Evolutionary conservation across 106 monocot species (phyloP).

Genomic region (Platanthera guangdongensis): DNA sequence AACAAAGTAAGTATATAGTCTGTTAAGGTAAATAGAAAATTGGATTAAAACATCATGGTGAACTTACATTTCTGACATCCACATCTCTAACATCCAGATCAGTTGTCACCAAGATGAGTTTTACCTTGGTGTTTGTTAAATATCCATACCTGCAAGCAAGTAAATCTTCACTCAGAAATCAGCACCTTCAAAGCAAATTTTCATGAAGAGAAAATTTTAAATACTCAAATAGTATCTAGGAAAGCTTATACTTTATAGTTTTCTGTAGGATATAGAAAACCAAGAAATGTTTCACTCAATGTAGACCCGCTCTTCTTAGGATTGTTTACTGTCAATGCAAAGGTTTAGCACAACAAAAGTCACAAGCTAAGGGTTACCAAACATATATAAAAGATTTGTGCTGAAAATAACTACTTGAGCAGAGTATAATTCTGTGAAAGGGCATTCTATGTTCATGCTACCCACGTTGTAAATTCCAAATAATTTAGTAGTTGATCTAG

Average conservation of each 20-base stretch:
- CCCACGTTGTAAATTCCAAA: too few relatives aligned
- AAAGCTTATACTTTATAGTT: constrained; percentile 89
- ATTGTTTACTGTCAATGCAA: constrained; percentile 61
- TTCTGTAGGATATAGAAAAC: constrained; percentile 88
- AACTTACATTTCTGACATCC: constrained; percentile 84
- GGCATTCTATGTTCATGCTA: too few relatives aligned
- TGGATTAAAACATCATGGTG: not conserved
- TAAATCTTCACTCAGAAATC: not conserved
- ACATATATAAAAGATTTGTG: too few relatives aligned
- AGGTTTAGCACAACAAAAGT: not conserved
- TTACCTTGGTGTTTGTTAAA: constrained; percentile 95
- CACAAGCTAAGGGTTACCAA: too few relatives aligned
- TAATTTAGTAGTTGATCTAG: too few relatives aligned
- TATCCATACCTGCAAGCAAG: constrained; percentile 70
- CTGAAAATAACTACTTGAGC: too few relatives aligned
- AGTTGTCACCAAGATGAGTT: constrained; percentile 86
- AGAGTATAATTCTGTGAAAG: too few relatives aligned
- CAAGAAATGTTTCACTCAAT: constrained; percentile 86
- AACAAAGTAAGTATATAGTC: not conserved
- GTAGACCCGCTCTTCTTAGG: constrained; percentile 87
- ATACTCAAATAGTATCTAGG: not conserved
- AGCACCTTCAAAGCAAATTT: not conserved
- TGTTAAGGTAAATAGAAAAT: not conserved
- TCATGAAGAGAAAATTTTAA: not conserved
- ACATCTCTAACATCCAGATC: constrained; percentile 87